Conservation (phyloP, 2,329 filamentous ascomycete species). For the Claviceps sp. region DNA sequence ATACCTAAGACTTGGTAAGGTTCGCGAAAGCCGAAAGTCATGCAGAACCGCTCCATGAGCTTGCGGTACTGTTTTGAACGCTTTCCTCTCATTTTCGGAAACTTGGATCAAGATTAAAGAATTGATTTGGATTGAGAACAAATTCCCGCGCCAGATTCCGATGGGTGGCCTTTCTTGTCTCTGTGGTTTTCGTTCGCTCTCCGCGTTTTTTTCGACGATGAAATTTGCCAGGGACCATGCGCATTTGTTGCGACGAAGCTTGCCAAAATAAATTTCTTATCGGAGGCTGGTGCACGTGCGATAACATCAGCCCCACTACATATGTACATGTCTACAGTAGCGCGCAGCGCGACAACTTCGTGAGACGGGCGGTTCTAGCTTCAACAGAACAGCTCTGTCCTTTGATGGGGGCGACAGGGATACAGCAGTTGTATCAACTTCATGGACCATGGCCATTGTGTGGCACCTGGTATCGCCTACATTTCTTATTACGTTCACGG, state of each 20-base stretch:
- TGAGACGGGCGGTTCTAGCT: too few relatives aligned
- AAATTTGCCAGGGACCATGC: background rate
- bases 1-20: conserved; percentile 79
- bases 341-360: too few relatives aligned
- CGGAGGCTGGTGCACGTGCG: conserved; percentile 19
- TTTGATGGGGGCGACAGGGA: too few relatives aligned
- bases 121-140: too few relatives aligned
- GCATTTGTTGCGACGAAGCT: conserved; percentile 1
- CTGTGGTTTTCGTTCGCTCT: background rate
- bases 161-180: background rate
- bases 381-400: too few relatives aligned
- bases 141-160: background rate
- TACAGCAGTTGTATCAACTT: too few relatives aligned
- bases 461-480: too few relatives aligned
- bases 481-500: too few relatives aligned
- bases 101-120: too few relatives aligned
- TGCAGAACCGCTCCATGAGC: conserved; percentile 83
- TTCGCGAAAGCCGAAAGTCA: conserved; percentile 81
- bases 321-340: too few relatives aligned
- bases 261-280: conserved; percentile 28
- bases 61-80: conserved; percentile 51
- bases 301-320: conserved; percentile 13
- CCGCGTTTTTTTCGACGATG: background rate
- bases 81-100: conserved; percentile 31
- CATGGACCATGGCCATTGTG: too few relatives aligned